A percentile compares a stretch with the other conserved stretches of the same genome.
These are phyloP conservation scores for Aspergillus felis DNA, from an alignment of 2,329 filamentous ascomycete species.

Conservation along the genomic window DNA sequence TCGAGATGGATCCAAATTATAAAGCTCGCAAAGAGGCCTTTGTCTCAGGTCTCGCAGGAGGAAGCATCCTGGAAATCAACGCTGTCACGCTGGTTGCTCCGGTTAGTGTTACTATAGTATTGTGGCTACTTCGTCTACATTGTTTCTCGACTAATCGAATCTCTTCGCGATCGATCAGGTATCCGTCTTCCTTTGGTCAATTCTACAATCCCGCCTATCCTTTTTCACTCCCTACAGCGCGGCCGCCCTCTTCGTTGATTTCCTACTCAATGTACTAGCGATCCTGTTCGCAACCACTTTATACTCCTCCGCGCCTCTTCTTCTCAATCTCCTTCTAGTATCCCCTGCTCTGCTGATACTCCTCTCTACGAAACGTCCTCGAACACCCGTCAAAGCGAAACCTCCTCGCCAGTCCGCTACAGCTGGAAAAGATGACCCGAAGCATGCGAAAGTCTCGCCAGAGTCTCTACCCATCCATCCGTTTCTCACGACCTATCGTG, in stretches of 20 bases:
- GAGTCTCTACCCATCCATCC: slow-evolving; percentile 73
- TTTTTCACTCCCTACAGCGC: slow-evolving; percentile 76
- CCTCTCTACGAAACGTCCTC: slow-evolving; percentile 32
- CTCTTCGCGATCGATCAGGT: slow-evolving; percentile 52
- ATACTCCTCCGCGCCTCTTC: slow-evolving; percentile 69
- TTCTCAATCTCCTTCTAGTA: slow-evolving; percentile 71
- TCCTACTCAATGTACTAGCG: slow-evolving; percentile 77
- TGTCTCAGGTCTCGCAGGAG: slow-evolving; percentile 85
- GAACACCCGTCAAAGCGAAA: slow-evolving; percentile 31
- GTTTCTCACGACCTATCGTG: slow-evolving; percentile 88
- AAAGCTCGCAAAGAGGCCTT: slow-evolving; percentile 93
- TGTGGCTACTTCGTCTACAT: neutral
- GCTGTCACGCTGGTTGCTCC: slow-evolving; percentile 78
- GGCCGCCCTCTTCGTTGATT: slow-evolving; percentile 70
- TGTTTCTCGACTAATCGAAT: slow-evolving; percentile 2
- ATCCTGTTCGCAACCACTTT: slow-evolving; percentile 82
- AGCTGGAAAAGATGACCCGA: slow-evolving; percentile 19
- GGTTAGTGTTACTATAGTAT: slow-evolving; percentile 51
- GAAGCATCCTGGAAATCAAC: slow-evolving; percentile 80
- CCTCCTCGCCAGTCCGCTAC: slow-evolving; percentile 22
- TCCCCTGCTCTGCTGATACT: slow-evolving; percentile 66
- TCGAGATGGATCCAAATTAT: slow-evolving; percentile 56
- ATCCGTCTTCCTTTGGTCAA: slow-evolving; percentile 81
- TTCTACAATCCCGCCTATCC: slow-evolving; percentile 74
- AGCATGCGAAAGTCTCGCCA: slow-evolving; percentile 22